Conservation (phyloP, 768 basidiomycete genomes). For the Exidia glandulosa region DNA sequence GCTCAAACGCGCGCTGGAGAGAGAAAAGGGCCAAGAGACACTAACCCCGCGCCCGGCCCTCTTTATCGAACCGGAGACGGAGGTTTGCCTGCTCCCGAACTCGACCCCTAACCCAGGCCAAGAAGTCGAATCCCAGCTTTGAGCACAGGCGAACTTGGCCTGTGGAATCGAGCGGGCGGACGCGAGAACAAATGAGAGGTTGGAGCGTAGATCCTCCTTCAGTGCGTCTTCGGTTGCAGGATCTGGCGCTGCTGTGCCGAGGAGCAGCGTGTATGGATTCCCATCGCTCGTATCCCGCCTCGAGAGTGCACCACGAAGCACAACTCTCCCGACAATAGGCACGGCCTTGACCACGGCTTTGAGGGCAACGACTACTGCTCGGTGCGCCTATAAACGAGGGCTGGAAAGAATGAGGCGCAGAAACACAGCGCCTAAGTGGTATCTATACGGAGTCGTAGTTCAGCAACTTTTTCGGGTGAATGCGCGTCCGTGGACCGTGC, state of each 20-base stretch:
- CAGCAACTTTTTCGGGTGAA: no score
- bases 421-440: conserved; percentile 51
- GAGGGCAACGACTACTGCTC: conserved; percentile 33
- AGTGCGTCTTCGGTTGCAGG: conserved; percentile 33
- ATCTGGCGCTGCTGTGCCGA: conserved; percentile 34
- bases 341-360: conserved; percentile 23
- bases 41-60: no score
- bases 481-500: no score
- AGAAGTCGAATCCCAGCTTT: no score
- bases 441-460: not conserved
- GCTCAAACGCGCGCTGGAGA: no score
- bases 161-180: no score
- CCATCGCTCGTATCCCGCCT: conserved; percentile 24
- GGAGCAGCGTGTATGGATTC: conserved; percentile 37
- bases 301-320: conserved; percentile 54
- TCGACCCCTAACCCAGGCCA: no score
- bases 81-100: no score
- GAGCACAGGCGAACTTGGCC: no score
- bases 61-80: no score
- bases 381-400: conserved; percentile 39
- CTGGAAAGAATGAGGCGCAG: conserved; percentile 59
- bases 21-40: no score
- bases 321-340: conserved; percentile 38
- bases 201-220: conserved; percentile 36
- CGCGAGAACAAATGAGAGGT: no score